Base-by-base conservation (phyloP, 176 grass and related monocot genomes). In the Urochloa ruziziensis region DNA sequence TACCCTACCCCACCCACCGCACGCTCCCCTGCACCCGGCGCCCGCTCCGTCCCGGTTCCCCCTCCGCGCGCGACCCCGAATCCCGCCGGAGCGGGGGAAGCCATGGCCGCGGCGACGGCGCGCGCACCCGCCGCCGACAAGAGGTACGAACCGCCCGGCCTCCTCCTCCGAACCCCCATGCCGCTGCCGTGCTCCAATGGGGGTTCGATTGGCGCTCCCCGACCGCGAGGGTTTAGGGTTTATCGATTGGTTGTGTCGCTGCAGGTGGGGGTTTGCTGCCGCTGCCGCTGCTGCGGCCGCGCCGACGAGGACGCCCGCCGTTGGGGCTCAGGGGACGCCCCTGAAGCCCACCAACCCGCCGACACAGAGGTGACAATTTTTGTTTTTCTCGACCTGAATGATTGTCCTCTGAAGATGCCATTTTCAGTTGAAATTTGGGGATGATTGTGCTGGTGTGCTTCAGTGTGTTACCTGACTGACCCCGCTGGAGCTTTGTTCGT, bases 311-410 rank as follows among this genome's bases (percentile, higher is more conserved):
- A 83, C 63, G 72, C 67, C 88, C 58, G 83, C 81, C 46, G 71
- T 86, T 74, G 87, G 81, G 61, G 86, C 70, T 56, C 28, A 80
- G 73, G 87, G 84, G 47, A 82, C 75, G 89, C 84, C 80, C 46
- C 78, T 84, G 62, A 93, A 86, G 65, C 78, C 86, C 15, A 71
- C 78, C 33, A 88, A 84, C 43, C 67, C 86, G 64, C 78, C 74
- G 8, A 86, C 42, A 65, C 70, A 84, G 36, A 88, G 86, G 92
- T 93, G 82, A 47, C 27, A 61, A 2, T 29, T 43, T 35, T 63
- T 70, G 32, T 34, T 4, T 7, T n/a, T n/a, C n/a, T 2, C 12
- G 27, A 35, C 39, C 35, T 62, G 30, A 57, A 34, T 43, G 4
- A 19, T 39, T 56, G 28, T 32, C 62, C 35, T 86, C 44, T 71